Evolutionary conservation across 139 green algal species (phyloP).

Genomic region (Chlorella sp.): DNA sequence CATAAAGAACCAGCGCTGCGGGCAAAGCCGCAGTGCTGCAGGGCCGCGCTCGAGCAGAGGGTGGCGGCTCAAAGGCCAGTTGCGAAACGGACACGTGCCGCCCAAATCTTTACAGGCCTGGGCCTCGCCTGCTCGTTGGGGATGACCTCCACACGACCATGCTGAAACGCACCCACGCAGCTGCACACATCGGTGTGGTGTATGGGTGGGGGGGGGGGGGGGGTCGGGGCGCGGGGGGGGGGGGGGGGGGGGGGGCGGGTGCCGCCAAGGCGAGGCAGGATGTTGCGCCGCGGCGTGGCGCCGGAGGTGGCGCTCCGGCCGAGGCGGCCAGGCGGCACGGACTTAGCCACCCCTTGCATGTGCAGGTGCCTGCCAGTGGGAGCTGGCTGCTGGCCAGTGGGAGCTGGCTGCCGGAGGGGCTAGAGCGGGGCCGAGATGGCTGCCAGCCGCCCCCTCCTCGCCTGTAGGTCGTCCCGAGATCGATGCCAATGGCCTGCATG

Average conservation of each 20-base stretch:
- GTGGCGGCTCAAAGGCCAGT: not conserved
- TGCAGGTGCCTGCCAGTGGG: too few species aligned
- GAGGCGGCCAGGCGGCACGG: not conserved
- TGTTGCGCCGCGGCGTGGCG: conserved; percentile 5
- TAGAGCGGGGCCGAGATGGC: not conserved
- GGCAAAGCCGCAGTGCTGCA: too few species aligned
- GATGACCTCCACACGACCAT: conserved; percentile 93
- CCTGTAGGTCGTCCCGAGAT: conserved; percentile 88
- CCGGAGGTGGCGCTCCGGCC: not conserved
- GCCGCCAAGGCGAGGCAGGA: too few species aligned
- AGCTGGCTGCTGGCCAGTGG: not conserved
- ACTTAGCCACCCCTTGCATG: too few species aligned
- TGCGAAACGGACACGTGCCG: not conserved
- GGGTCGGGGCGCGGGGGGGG: not conserved
- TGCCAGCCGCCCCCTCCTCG: conserved; percentile 4
- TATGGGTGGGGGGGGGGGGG: not conserved
- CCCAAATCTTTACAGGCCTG: not conserved
- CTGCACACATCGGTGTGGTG: conserved; percentile 10
- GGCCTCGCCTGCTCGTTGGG: conserved; percentile 82
- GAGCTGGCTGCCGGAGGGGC: not conserved
- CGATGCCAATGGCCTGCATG: conserved; percentile 61
- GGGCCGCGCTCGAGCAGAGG: not conserved
- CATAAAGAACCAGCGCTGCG: not conserved
- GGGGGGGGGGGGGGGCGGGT: too few species aligned
- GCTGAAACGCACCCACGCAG: conserved; percentile 94